phyloP scores from a whole-genome alignment of 495 filamentous ascomycete genomes.

The Corynascus novoguineensis region DNA sequence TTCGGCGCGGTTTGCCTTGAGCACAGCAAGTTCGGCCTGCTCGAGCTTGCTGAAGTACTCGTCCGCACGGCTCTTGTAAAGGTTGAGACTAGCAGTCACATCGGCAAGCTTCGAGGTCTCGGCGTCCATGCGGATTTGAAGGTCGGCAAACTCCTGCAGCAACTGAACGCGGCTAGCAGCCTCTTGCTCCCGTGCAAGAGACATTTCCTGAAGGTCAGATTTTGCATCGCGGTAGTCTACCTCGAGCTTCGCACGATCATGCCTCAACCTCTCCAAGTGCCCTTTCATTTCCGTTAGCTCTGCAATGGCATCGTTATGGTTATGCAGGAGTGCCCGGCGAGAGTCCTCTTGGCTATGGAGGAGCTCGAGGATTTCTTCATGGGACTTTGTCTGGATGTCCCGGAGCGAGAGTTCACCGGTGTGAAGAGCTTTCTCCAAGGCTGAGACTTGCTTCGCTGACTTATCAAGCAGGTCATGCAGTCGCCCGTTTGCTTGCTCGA shows the following conservation, averaged over 20 bases:
- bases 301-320: conserved; percentile 76
- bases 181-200: conserved; percentile 74
- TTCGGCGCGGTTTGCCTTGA: conserved; percentile 87
- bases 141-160: conserved; percentile 84
- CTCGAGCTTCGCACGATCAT: conserved; percentile 69
- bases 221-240: conserved; percentile 83
- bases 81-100: conserved; percentile 70
- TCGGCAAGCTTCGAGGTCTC: conserved; percentile 83
- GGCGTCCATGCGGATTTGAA: conserved; percentile 87
- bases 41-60: conserved; percentile 98
- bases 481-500: conserved; percentile 87
- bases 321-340: conserved; percentile 69
- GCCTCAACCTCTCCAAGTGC: conserved; percentile 79
- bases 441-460: conserved; percentile 87
- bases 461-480: conserved; percentile 95
- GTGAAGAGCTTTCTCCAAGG: conserved; percentile 78
- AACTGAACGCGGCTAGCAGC: conserved; percentile 76
- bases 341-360: conserved; percentile 93
- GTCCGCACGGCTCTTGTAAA: conserved; percentile 91
- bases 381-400: conserved; percentile 87
- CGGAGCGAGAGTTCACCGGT: conserved; percentile 85
- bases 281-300: conserved; percentile 82
- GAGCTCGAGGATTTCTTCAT: conserved; percentile 90
- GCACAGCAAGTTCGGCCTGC: conserved; percentile 89
- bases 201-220: conserved; percentile 78